phyloP scores from a whole-genome alignment of 352 stramenopile genomes.

The Globisporangium middletonii region DNA sequence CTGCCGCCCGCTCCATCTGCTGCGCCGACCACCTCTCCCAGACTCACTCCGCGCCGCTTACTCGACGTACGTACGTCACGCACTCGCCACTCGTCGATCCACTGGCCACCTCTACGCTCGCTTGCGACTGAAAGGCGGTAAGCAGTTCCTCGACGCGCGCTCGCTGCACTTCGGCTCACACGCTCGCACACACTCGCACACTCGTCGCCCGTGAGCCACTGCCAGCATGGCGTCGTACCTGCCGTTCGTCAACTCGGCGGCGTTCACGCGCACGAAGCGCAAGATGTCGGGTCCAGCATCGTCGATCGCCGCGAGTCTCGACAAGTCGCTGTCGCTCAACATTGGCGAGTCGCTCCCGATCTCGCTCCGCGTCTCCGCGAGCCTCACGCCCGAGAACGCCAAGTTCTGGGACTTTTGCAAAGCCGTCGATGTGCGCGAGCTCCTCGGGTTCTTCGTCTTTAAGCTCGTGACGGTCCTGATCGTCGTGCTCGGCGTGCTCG shows the following conservation, averaged over 20 bases:
- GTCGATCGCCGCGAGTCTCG: slow-evolving; percentile 23
- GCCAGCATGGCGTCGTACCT: slow-evolving; percentile 17
- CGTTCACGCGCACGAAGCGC: slow-evolving; percentile 37
- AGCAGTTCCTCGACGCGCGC: neutral
- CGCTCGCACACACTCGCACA: neutral
- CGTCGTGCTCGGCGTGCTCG: slow-evolving; percentile 37
- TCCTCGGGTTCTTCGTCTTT: slow-evolving; percentile 40
- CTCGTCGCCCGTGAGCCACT: neutral
- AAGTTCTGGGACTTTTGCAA: slow-evolving; percentile 20
- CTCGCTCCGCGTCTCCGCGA: slow-evolving; percentile 2
- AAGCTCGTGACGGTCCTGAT: slow-evolving; percentile 33
- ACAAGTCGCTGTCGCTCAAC: slow-evolving; percentile 24
- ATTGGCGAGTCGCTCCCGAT: slow-evolving; percentile 13
- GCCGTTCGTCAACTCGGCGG: slow-evolving; percentile 10
- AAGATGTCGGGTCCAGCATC: slow-evolving; percentile 51
- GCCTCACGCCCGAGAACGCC: neutral
- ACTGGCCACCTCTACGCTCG: neutral
- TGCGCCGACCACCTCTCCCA: neutral
- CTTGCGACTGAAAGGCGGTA: too few relatives aligned
- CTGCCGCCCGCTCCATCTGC: neutral
- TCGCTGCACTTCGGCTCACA: neutral
- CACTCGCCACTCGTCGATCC: neutral
- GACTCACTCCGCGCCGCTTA: neutral
- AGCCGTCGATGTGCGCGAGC: slow-evolving; percentile 33
- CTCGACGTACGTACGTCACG: neutral